Evolutionary conservation across 2,329 filamentous ascomycete genomes (phyloP).

Genomic region (Pseudocercospora pini-densiflorae): DNA sequence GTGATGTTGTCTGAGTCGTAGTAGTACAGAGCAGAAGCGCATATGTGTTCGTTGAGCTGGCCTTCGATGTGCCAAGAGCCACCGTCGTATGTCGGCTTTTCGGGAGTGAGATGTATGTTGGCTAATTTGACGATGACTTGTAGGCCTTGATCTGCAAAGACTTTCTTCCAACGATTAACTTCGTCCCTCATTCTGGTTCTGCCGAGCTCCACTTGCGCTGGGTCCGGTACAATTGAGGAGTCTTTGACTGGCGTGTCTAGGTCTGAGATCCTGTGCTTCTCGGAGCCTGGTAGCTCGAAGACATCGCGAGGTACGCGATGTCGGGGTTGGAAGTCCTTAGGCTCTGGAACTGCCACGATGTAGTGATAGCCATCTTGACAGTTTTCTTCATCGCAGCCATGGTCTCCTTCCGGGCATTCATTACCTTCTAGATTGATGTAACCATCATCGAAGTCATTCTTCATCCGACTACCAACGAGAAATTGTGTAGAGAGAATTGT

Average conservation of each 20-base stretch:
- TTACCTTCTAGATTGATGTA: not conserved
- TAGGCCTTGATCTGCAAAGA: conserved; percentile 49
- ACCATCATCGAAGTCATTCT: not conserved
- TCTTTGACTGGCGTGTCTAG: no score
- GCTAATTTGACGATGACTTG: conserved; percentile 69
- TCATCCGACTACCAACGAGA: not conserved
- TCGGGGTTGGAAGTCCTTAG: not conserved
- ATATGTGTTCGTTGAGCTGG: conserved; percentile 64
- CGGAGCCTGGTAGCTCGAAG: not conserved
- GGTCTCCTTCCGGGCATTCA: not conserved
- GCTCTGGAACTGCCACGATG: not conserved
- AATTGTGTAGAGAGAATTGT: conserved; percentile 8
- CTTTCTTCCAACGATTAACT: not conserved
- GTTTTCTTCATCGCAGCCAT: not conserved
- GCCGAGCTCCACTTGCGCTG: not conserved
- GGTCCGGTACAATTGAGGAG: no score
- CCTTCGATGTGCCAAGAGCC: conserved; percentile 59
- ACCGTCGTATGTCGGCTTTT: conserved; percentile 59
- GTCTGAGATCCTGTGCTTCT: no score
- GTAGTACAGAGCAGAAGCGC: conserved; percentile 66
- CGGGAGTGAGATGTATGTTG: conserved; percentile 62
- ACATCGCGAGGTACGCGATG: not conserved
- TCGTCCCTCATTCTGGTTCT: not conserved
- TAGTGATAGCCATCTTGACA: not conserved
- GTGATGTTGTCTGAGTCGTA: conserved; percentile 65